Percentiles rank a stretch among this genome's conserved stretches.
phyloP scores from a whole-genome alignment of 2,329 filamentous ascomycete genomes.

The Claviceps sp. region DNA sequence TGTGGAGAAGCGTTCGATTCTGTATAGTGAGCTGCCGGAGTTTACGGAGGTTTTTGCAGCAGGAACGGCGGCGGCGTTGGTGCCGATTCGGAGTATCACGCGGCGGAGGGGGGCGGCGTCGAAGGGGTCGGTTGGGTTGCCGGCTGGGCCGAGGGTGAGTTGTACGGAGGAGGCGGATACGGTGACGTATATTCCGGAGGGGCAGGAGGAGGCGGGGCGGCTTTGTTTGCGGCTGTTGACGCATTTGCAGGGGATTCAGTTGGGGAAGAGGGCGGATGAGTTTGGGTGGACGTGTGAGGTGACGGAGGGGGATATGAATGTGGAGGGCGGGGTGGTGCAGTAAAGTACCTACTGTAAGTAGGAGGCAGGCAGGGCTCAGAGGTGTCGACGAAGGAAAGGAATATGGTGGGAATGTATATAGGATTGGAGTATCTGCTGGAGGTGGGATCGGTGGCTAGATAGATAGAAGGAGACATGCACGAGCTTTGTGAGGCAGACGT shows the following conservation, averaged over 20 bases:
- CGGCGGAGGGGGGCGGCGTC: slow-evolving; percentile 31
- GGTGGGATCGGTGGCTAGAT: no score
- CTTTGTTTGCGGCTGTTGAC: slow-evolving; percentile 58
- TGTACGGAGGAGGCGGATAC: slow-evolving; percentile 29
- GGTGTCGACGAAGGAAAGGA: no score
- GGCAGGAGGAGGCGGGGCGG: slow-evolving; percentile 57
- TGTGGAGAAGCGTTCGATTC: slow-evolving; percentile 62
- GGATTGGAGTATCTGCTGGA: no score
- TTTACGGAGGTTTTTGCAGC: slow-evolving; percentile 74
- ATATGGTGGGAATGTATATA: no score
- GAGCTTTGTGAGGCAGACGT: no score
- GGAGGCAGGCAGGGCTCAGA: no score
- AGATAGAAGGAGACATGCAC: no score
- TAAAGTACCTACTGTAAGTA: no score
- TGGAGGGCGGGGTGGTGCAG: slow-evolving; percentile 11
- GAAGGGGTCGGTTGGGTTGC: slow-evolving; percentile 5
- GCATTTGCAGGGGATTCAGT: slow-evolving; percentile 74
- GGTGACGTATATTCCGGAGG: slow-evolving; percentile 39
- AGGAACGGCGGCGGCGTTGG: slow-evolving; percentile 79
- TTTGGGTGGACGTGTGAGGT: slow-evolving; percentile 57
- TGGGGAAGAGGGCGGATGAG: slow-evolving; percentile 61
- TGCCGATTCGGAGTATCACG: slow-evolving; percentile 85
- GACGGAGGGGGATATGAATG: slow-evolving; percentile 29
- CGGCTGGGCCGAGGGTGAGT: slow-evolving; percentile 26
- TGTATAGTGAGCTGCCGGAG: slow-evolving; percentile 40